Evolutionary conservation across 495 filamentous ascomycete species (phyloP), one percentile per base, ranked within the genome.

Genomic region (Immersiella caudata): DNA sequence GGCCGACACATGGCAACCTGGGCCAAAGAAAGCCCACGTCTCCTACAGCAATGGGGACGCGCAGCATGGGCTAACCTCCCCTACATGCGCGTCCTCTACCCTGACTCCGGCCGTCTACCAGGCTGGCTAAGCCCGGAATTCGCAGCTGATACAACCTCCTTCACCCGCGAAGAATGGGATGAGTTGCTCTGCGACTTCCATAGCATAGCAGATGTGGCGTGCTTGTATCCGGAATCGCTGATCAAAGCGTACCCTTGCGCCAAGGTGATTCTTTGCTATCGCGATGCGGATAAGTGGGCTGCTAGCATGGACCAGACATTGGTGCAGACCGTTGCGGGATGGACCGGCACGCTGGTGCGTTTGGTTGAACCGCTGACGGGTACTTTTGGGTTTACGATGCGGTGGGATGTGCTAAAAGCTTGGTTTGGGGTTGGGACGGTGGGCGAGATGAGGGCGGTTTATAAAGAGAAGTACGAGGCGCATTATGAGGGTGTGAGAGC

Each of bases 1-100:
- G 60, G 60, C 40, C 60, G 60, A 12, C 60, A 62, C 60, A 62
- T 62, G 60, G 35, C 60, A 62, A 49, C 35, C 7, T 62, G 60
- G 60, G 60, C 35, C 18, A 62, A 62, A 33, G 60, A 62, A 25
- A 62, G 50, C 40, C 60, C 60, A 12, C 60, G 9, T 11, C 35
- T 62, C 5, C 26, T 62, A 20, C 60, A 62, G 35, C 60, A 27
- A 51, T 62, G 60, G 60, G 60, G 36, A 0, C 35, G 36, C 14
- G 60, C 40, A 3, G 60, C 60, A 50, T 62, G 60, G 60, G 60
- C 36, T 36, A 62, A 62, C 60, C 60, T 62, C 35, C 60, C 35
- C 21, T 62, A 62, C 40, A 51, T 62, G 60, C 60, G 60, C 40
- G 60, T 62, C 35, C 60, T 62, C 35, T 62, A 62, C 20, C 58